A percentile compares a stretch with the other conserved stretches of the same genome.
phyloP scores from a whole-genome alignment of 2,329 filamentous ascomycete genomes.

The Metarhizium anisopliae region DNA sequence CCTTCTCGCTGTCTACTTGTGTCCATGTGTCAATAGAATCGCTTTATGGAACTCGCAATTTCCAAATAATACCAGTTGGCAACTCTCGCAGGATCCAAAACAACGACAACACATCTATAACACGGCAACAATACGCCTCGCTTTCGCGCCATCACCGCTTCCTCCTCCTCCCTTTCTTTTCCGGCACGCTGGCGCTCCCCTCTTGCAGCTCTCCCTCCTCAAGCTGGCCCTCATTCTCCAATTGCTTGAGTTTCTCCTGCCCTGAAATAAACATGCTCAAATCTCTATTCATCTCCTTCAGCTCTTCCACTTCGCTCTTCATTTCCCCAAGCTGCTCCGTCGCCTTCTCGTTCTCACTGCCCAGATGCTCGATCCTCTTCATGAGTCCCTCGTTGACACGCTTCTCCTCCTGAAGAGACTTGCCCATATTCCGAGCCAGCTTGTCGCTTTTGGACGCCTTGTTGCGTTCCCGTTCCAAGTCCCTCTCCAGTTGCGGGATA shows the following conservation, averaged over 20 bases:
- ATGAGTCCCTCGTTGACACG: constrained; percentile 72
- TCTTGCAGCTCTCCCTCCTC: constrained; percentile 66
- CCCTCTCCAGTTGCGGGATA: constrained; percentile 62
- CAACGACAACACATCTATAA: too few relatives aligned
- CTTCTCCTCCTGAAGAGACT: constrained; percentile 79
- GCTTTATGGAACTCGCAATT: too few relatives aligned
- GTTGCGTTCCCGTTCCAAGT: constrained; percentile 57
- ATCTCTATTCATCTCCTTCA: constrained; percentile 81
- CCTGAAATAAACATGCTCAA: constrained; percentile 80
- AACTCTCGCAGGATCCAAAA: too few relatives aligned
- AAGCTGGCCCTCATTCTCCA: constrained; percentile 50
- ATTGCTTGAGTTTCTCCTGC: constrained; percentile 66
- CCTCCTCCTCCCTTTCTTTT: constrained; percentile 46
- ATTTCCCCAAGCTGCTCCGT: constrained; percentile 48
- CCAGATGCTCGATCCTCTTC: constrained; percentile 69
- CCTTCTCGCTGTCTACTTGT: too few relatives aligned
- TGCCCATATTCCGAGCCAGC: constrained; percentile 66
- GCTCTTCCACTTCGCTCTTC: constrained; percentile 56
- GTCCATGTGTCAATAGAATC: too few relatives aligned
- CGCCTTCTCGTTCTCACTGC: constrained; percentile 50
- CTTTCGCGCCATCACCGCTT: constrained; percentile 14
- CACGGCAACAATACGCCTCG: background rate
- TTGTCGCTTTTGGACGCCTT: constrained; percentile 64
- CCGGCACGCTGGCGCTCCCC: constrained; percentile 60
- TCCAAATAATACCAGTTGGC: too few relatives aligned